Evolutionary conservation across 441 rosid genomes (phyloP).

Genomic region (Arabidopsis lyrata): DNA sequence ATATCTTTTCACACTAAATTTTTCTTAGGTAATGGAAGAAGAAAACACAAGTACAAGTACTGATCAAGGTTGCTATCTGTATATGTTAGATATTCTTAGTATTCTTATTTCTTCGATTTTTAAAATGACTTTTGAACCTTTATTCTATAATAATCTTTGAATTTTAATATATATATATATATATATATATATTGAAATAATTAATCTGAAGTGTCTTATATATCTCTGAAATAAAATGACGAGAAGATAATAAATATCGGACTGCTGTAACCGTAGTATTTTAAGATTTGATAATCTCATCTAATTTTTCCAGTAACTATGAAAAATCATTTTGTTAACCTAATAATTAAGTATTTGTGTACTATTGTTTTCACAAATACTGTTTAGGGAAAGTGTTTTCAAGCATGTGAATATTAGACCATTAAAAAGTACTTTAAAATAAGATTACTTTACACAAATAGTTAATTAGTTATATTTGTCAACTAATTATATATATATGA

Average conservation of each 20-base stretch:
- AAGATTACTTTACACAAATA: constrained; percentile 28
- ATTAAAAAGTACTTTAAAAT: constrained; percentile 20
- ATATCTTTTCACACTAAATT: constrained; percentile 9
- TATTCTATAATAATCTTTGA: not conserved
- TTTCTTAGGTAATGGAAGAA: constrained; percentile 17
- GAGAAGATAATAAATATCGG: not conserved
- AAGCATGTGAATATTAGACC: constrained; percentile 36
- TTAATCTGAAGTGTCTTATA: constrained; percentile 16
- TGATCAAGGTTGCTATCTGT: constrained; percentile 13
- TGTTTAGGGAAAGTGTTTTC: constrained; percentile 19
- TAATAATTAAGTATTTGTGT: constrained; percentile 11
- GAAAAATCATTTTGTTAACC: constrained; percentile 4
- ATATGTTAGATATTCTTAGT: constrained; percentile 30
- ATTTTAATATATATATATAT: not conserved
- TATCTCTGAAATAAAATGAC: not conserved
- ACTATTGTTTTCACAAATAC: constrained; percentile 5
- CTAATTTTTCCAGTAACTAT: not conserved
- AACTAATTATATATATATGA: constrained; percentile 21
- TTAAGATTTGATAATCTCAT: constrained; percentile 11
- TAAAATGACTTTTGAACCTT: not conserved
- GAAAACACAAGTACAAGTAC: not conserved
- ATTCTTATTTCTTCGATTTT: not conserved
- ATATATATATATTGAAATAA: not conserved
- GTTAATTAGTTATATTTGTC: constrained; percentile 30
- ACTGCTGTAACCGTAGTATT: not conserved